A percentile compares a stretch with the other conserved stretches of the same genome.
phyloP scores from a whole-genome alignment of 176 grass and related monocot genomes.

The Oryza punctata region DNA sequence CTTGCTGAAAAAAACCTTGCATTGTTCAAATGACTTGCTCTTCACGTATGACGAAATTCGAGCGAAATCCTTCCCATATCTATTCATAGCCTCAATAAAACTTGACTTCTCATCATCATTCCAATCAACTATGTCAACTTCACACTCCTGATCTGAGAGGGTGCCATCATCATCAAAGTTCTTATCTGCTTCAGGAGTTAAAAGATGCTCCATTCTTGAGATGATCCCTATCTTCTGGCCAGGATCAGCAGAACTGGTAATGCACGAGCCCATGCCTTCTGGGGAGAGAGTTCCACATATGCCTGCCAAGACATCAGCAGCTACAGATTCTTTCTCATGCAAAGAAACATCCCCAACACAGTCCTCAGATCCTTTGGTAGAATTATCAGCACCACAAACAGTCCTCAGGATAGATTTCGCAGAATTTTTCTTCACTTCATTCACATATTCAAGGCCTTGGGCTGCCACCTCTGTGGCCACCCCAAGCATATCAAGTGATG shows the following conservation, averaged over 20 bases:
- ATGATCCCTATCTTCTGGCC: constrained; percentile 42
- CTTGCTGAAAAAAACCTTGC: constrained; percentile 97
- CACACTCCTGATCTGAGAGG: constrained; percentile 72
- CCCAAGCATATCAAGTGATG: constrained; percentile 71
- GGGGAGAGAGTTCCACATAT: constrained; percentile 69
- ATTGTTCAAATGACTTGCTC: constrained; percentile 80
- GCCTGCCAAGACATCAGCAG: constrained; percentile 72
- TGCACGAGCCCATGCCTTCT: constrained; percentile 86
- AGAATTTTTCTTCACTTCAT: constrained; percentile 33
- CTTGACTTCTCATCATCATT: constrained; percentile 80
- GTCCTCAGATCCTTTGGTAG: constrained; percentile 43
- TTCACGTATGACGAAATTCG: constrained; percentile 66
- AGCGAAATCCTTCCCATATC: constrained; percentile 80
- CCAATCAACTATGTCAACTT: constrained; percentile 79
- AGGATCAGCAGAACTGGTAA: constrained; percentile 73
- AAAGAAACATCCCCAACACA: constrained; percentile 36
- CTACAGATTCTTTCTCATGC: constrained; percentile 74
- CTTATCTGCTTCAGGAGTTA: constrained; percentile 44
- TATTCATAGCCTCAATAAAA: constrained; percentile 69
- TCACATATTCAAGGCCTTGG: constrained; percentile 48
- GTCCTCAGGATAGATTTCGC: constrained; percentile 38
- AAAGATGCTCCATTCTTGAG: constrained; percentile 31
- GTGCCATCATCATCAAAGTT: constrained; percentile 59
- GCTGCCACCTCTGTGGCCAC: constrained; percentile 60
- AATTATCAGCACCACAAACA: constrained; percentile 31